Evolutionary conservation across 164 flowering plant genomes (phyloP).

Genomic region (Vitis labrusca): DNA sequence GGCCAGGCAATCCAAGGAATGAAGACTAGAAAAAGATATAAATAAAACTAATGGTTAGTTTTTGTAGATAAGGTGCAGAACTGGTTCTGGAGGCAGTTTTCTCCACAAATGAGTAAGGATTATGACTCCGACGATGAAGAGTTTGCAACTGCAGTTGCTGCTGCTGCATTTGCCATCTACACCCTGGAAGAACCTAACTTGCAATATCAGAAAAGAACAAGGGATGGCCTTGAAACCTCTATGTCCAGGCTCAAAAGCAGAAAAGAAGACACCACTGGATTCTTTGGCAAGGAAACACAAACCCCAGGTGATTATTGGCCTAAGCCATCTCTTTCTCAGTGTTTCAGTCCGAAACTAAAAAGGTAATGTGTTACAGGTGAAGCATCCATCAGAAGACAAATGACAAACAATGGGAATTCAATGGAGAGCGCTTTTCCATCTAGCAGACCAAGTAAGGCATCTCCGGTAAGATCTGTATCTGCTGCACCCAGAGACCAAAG

Average conservation of each 20-base stretch:
- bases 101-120: constrained; percentile 11
- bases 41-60: background rate
- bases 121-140: constrained; percentile 20
- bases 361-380: constrained; percentile 14
- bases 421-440: background rate
- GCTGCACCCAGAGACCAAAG: constrained; percentile 5
- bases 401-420: background rate
- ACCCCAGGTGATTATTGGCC: constrained; percentile 1
- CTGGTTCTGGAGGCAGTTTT: constrained; percentile 25
- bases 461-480: constrained; percentile 10
- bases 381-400: constrained; percentile 16
- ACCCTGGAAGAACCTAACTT: constrained; percentile 30
- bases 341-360: background rate
- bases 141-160: constrained; percentile 40
- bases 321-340: background rate
- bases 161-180: constrained; percentile 46
- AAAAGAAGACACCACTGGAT: constrained; percentile 20
- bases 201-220: constrained; percentile 3
- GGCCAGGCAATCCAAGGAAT: too few species aligned
- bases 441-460: constrained; percentile 11
- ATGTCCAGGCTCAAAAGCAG: constrained; percentile 14
- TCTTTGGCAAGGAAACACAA: constrained; percentile 27
- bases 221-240: constrained; percentile 1
- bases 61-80: constrained; percentile 16
- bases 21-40: too few species aligned